Evolutionary conservation across 495 filamentous ascomycete genomes (phyloP), one percentile per base, ranked within the genome.

Genomic region (Aspergillus incahuasiensis): DNA sequence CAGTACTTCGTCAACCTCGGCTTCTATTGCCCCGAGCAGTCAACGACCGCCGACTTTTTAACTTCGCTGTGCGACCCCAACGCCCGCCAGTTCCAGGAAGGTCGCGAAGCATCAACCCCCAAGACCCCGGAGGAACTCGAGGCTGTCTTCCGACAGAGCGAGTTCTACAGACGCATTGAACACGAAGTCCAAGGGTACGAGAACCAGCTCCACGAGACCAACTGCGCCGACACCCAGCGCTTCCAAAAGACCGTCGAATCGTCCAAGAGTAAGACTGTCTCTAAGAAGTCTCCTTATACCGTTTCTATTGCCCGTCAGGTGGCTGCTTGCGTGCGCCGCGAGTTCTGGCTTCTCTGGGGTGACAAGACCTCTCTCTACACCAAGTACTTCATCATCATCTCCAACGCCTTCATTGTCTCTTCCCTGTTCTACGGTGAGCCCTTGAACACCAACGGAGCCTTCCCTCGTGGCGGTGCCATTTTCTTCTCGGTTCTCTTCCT

Each of bases 401-500:
- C 84, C 24, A 86, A 90, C 57, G 86, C 69, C n/a, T 74, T 92
- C 6, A 85, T 94, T 57, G 84, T 89, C 48, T 83, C 86, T 0
- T 87, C 84, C 38, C 69, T 91, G 34, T 91, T 91, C 71, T 88
- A 86, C 60, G 81, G 81, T 8, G 74, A 87, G 68, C 71, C 85
- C 0, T 59, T 79, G 30, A 76, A 85, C 59, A 87, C 86, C 21
- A 76, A 72, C 28, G 86, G 88, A 28, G 83, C 86, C 1, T 91
- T 91, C 65, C 72, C 81, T 7, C 79, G 86, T 45, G 80, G 86
- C 5, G 87, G 88, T 63, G 77, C 83, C 8, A 63, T 83, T 13
- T 90, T 90, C 78, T 90, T 90, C 71, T 83, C 83, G 5, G 84
- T 89, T 60, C 62, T 90, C 16, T 89, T 87, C 71, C 74, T 88